Base-by-base conservation (phyloP, 2,329 filamentous ascomycete species). In the Pyrenophora graminea region DNA sequence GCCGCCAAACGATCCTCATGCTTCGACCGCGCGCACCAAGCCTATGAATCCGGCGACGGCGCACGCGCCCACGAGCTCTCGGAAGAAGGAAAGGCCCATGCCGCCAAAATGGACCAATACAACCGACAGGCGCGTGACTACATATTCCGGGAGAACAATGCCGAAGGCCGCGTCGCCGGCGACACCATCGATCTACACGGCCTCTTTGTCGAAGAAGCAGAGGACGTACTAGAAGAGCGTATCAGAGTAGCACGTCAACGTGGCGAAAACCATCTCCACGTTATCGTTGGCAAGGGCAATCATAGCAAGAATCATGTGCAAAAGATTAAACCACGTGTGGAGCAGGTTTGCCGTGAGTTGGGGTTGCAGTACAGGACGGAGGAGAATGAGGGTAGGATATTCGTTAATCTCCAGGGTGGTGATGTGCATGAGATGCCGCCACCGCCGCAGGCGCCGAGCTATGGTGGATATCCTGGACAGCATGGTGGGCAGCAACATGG, bases 71-170 rank as follows among this genome's bases (percentile, higher is more conserved):
- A 97, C 73, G 78, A 89, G 48, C 82, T 96, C 45, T 92, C 88
- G 33, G 86, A 94, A 66, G 84, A 96, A 74, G 90, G 89, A 68
- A 96, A 97, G 76, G 75, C 79, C 38, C 92, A 97, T 73, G 91
- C 87, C 36, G 84, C 85, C 51, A 84, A 88, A 71, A 94, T 95
- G 85, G 90, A 95, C 61, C 80, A 87, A 53, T 95, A 91, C 78
- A 97, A 97, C 80, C 85, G 84, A 59, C 91, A 96, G 74, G 94
- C 94, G 1, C 90, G 90, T 53, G 90, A 97, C 52, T 96, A 84
- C 74, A 97, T 97, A 71, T 97, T 99, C 79, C 87, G 91, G 34
- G 91, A 93, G 77, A 97, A 97, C 79, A 97, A 97, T 71, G 86
- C 89, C 17, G 74, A 80, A 2, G 89, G 85, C 15, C 85, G 88